A percentile compares a stretch with the other conserved stretches of the same genome.
Evolutionary conservation across 805 yeast genomes (phyloP).

Genomic region (Candida pini): DNA sequence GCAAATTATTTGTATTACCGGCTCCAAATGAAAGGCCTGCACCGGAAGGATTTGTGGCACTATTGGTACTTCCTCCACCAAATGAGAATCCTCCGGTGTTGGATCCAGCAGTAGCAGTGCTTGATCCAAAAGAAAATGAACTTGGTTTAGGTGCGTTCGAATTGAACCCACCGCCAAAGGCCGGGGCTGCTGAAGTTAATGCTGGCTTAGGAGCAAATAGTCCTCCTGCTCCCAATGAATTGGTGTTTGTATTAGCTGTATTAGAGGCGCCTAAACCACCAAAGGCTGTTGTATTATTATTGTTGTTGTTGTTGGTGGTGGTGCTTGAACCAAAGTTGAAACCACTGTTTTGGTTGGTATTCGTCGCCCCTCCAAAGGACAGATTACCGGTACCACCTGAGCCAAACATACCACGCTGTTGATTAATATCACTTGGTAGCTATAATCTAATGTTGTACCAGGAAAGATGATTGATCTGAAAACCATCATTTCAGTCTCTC

Average conservation of each 20-base stretch:
- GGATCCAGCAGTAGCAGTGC: conserved; percentile 1
- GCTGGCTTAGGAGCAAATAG: conserved; percentile 3
- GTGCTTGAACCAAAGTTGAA: conserved; percentile 5
- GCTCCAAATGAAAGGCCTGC: conserved; percentile 24
- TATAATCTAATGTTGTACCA: no score
- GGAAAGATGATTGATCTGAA: background rate
- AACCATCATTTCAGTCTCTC: no score
- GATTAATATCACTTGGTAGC: no score
- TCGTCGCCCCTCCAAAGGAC: conserved; percentile 9
- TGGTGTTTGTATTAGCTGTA: conserved; percentile 6
- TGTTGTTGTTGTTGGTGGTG: background rate
- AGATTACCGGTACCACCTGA: conserved; percentile 7
- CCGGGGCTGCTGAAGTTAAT: conserved; percentile 1
- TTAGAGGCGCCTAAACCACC: conserved; percentile 1
- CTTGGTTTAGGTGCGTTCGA: conserved; percentile 1
- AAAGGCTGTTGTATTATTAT: background rate
- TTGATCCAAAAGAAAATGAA: conserved; percentile 1
- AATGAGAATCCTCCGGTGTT: conserved; percentile 19
- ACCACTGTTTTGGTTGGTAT: conserved; percentile 3
- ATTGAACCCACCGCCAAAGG: conserved; percentile 24
- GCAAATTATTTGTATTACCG: conserved; percentile 6
- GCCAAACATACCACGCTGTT: conserved; percentile 4
- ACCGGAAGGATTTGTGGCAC: conserved; percentile 6
- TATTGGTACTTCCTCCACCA: conserved; percentile 19
- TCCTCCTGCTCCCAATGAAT: conserved; percentile 2